Evolutionary conservation across 768 basidiomycete genomes (phyloP).

Genomic region (Serendipita indica): DNA sequence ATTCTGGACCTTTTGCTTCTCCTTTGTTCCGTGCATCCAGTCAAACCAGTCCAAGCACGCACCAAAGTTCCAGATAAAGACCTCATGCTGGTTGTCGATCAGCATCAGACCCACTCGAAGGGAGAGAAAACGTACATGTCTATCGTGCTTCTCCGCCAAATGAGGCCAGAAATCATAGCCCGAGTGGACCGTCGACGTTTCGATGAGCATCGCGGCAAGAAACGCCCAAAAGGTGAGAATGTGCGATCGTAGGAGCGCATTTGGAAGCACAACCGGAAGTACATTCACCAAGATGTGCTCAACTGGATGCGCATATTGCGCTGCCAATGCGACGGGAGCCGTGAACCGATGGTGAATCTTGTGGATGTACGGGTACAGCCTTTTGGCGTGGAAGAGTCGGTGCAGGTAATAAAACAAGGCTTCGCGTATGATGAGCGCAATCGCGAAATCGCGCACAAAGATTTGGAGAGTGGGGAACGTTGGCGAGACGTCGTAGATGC

Average conservation of each 20-base stretch:
- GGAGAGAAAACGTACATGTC: too few species aligned
- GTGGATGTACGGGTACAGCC: constrained; percentile 21
- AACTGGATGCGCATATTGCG: constrained; percentile 19
- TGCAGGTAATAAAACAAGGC: constrained; percentile 23
- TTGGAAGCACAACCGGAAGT: constrained; percentile 17
- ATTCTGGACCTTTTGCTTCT: neutral
- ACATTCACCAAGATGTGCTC: constrained; percentile 23
- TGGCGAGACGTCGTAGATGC: constrained; percentile 17
- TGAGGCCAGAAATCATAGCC: constrained; percentile 15
- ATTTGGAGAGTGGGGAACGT: constrained; percentile 15
- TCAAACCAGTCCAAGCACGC: constrained; percentile 6
- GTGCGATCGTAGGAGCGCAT: constrained; percentile 20
- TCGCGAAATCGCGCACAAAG: constrained; percentile 17
- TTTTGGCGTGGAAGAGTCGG: constrained; percentile 20
- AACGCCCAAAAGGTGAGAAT: constrained; percentile 22
- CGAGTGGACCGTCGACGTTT: constrained; percentile 22
- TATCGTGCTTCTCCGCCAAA: constrained; percentile 5
- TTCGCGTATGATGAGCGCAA: constrained; percentile 20
- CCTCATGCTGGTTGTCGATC: too few species aligned
- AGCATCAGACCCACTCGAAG: too few species aligned
- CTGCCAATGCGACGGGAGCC: constrained; percentile 22
- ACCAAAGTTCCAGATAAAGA: constrained; percentile 5
- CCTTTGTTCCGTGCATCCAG: constrained; percentile 3
- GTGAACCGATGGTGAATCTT: constrained; percentile 24
- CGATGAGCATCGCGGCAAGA: constrained; percentile 18